Conservation (phyloP, 768 basidiomycete genomes). For the Auricularia sp. region DNA sequence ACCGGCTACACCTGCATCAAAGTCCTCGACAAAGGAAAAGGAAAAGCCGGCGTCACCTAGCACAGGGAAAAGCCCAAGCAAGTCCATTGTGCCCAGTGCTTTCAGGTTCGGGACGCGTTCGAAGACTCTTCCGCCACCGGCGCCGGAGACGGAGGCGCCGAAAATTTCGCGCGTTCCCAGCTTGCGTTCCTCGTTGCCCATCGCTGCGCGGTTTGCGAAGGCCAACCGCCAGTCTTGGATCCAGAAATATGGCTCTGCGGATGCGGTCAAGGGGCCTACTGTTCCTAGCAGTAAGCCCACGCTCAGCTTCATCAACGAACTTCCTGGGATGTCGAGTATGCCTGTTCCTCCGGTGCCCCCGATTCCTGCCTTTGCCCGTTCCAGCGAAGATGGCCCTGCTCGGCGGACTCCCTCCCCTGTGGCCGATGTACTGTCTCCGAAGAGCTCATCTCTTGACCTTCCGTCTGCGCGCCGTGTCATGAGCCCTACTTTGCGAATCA, state of each 20-base stretch:
- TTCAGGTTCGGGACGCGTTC: not conserved
- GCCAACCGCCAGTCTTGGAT: not conserved
- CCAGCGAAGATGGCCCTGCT: not conserved
- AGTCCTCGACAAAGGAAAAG: not conserved
- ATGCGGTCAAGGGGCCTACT: not conserved
- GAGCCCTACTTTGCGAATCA: not conserved
- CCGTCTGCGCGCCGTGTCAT: not conserved
- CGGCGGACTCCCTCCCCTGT: not conserved
- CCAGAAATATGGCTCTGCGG: not conserved
- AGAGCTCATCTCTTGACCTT: not conserved
- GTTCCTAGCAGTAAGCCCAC: not conserved
- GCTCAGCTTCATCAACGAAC: not conserved
- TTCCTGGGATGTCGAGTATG: not conserved
- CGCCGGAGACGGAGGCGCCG: not conserved
- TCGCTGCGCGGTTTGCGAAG: slow-evolving; percentile 1
- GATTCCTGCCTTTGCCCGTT: not conserved
- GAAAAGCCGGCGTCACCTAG: not conserved
- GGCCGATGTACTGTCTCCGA: not conserved
- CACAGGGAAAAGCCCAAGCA: not conserved
- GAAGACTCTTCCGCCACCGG: not conserved
- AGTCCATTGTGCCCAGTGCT: not conserved
- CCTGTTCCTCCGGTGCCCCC: not conserved
- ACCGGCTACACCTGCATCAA: not conserved
- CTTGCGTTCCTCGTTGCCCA: not conserved
- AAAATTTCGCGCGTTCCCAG: not conserved